These are phyloP conservation scores for Crithidia brevicula DNA, from an alignment of 208 protist species.

Conservation along the genomic window DNA sequence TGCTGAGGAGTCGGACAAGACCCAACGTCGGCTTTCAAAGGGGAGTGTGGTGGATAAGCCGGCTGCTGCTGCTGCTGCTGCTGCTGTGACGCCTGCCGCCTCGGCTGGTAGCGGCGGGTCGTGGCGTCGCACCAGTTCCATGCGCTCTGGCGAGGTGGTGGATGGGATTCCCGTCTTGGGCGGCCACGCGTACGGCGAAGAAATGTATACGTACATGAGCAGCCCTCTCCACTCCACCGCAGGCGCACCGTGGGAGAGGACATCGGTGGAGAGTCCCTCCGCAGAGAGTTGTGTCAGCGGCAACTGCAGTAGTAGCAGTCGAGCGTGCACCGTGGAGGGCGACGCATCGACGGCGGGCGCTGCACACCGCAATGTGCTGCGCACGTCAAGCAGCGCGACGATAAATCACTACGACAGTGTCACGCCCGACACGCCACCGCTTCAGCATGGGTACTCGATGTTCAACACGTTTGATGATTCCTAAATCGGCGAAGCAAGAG, in stretches of 20 bases:
- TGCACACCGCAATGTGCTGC: no score
- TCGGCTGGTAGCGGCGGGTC: neutral
- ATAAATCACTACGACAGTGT: slow-evolving; percentile 7
- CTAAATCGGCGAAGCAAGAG: no score
- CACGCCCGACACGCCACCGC: neutral
- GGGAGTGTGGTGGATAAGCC: neutral
- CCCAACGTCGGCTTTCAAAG: neutral
- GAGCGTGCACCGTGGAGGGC: neutral
- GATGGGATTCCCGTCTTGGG: slow-evolving; percentile 3
- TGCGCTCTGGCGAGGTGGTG: slow-evolving; percentile 11
- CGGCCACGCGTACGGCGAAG: neutral
- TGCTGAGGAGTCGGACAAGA: slow-evolving; percentile 2
- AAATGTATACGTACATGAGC: neutral
- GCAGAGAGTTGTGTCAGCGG: neutral
- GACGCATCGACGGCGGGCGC: no score
- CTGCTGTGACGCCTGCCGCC: neutral
- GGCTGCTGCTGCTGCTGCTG: neutral
- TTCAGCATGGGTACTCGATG: slow-evolving; percentile 2
- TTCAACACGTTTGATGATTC: neutral
- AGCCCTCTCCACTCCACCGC: neutral
- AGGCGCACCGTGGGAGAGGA: neutral
- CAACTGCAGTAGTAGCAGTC: neutral
- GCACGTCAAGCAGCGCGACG: slow-evolving; percentile 16
- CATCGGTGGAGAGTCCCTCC: no score
- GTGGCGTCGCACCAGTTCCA: neutral